Base-by-base conservation (phyloP, 805 yeast genomes). In the Kodamaea neixiangensis region DNA sequence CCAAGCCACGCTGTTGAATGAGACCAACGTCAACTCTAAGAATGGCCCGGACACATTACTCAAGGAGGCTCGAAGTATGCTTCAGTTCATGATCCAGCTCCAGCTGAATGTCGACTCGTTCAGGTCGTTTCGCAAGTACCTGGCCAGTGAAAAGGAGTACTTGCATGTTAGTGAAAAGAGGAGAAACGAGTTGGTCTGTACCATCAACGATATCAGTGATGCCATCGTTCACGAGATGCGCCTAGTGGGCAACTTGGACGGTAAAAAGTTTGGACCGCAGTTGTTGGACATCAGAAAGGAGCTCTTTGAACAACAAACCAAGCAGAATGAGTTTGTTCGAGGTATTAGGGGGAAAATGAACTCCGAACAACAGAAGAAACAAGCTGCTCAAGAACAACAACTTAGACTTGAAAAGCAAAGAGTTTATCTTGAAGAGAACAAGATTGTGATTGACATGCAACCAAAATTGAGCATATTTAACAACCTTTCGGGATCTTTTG, bases 21-120 rank as follows among this genome's bases (percentile, higher is more conserved):
- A 61, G 47, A 25, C 58, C 42, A 37, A 37, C 19, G 19, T 37
- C 21, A 43, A 51, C 41, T 40, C 51, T 6, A 31, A 29, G 9
- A 42, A 34, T 18, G 45, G 40, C 38, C 68, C 75, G 4, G 77
- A 73, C 35, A 60, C 62, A 56, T 59, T 73, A 10, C 58, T 72
- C 22, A 58, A 71, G 45, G 78, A 73, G 49, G 71, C 68, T 21
- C 68, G 71, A 37, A 61, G 58, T 45, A 61, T 73, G 20, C 60
- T 73, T 5, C 74, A 69, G 51, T 65, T 67, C 47, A 60, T 73
- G 6, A 70, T 73, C 10, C 56, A 52, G 14, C 37, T 56, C 15
- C 44, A 44, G 25, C 34, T 22, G 20, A 25, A 19, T 19, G 43
- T 31, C n/a, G 48, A 38, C 21, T 17, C 37, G 22, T 25, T 44